These are phyloP conservation scores for Talaromyces sp. DNA, from an alignment of 2,329 filamentous ascomycete genomes.

Conservation along the genomic window DNA sequence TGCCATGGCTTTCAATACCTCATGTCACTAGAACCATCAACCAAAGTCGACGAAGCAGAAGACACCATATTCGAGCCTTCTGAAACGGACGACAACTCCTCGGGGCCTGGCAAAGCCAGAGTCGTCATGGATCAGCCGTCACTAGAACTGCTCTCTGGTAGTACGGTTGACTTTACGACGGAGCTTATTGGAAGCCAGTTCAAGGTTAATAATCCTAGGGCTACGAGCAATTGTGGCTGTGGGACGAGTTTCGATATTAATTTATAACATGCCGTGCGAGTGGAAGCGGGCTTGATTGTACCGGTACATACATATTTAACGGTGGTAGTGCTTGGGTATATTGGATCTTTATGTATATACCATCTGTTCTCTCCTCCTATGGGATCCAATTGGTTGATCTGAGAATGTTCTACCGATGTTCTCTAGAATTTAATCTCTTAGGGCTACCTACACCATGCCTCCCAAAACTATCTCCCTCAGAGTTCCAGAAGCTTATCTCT, in stretches of 20 bases:
- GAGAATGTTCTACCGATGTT: background rate
- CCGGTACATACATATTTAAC: background rate
- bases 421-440: background rate
- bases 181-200: slow-evolving; percentile 95
- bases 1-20: slow-evolving; percentile 98
- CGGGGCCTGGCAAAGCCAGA: slow-evolving; percentile 58
- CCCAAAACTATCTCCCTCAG: background rate
- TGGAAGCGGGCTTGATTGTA: background rate
- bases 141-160: slow-evolving; percentile 83
- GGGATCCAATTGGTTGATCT: background rate
- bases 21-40: slow-evolving; percentile 71
- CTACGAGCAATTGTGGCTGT: slow-evolving; percentile 93
- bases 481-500: background rate
- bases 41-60: slow-evolving; percentile 66
- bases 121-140: slow-evolving; percentile 87
- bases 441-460: background rate
- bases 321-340: background rate
- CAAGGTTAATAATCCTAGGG: slow-evolving; percentile 91
- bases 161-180: slow-evolving; percentile 94
- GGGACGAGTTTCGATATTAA: slow-evolving; percentile 97
- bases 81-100: slow-evolving; percentile 30
- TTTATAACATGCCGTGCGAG: background rate
- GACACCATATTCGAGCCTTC: slow-evolving; percentile 83
- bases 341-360: background rate
- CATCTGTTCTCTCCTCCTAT: background rate